phyloP scores from a whole-genome alignment of 164 flowering plant species.

The Sextonia rubra region DNA sequence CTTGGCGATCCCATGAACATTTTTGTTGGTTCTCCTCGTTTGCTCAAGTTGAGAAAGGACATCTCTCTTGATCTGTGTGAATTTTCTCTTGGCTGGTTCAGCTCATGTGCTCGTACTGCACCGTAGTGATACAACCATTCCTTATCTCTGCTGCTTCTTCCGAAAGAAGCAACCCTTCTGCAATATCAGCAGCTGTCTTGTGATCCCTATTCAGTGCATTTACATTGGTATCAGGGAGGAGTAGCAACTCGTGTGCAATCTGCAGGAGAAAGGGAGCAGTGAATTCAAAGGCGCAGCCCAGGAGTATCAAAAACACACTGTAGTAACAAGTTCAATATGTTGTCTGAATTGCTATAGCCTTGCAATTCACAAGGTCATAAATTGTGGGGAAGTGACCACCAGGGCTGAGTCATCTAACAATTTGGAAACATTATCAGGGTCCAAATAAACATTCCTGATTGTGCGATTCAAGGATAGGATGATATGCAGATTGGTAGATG shows the following conservation, averaged over 20 bases:
- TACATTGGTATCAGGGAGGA: conserved; percentile 56
- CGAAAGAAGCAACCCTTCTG: conserved; percentile 57
- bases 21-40: conserved; percentile 62
- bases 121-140: conserved; percentile 44
- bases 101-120: conserved; percentile 60
- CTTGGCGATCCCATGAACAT: conserved; percentile 62
- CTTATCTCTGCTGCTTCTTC: conserved; percentile 56
- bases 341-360: too few relatives aligned
- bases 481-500: too few relatives aligned
- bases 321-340: too few relatives aligned
- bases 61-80: conserved; percentile 64
- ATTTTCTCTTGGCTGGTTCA: conserved; percentile 77
- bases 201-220: conserved; percentile 70
- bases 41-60: conserved; percentile 76
- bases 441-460: too few relatives aligned
- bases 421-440: too few relatives aligned
- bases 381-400: too few relatives aligned
- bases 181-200: conserved; percentile 72
- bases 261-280: conserved; percentile 24
- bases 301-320: background rate
- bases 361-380: too few relatives aligned
- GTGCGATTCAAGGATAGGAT: too few relatives aligned
- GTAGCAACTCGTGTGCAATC: conserved; percentile 56
- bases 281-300: background rate
- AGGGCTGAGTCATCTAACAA: too few relatives aligned